These are phyloP conservation scores for Aaosphaeria arxii DNA, from an alignment of 2,329 filamentous ascomycete genomes.

Conservation along the genomic window DNA sequence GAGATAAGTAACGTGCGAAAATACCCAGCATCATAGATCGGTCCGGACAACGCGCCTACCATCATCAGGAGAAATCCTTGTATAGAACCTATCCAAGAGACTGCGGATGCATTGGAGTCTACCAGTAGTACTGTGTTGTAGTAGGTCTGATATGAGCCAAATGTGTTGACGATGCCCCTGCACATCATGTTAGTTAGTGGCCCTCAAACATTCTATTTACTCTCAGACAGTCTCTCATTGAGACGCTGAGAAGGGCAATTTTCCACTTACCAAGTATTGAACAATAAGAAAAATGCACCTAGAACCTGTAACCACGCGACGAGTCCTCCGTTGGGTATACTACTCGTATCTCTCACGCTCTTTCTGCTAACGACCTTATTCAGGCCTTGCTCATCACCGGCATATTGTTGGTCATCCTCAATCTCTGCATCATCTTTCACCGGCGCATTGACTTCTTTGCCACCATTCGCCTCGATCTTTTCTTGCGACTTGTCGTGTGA, in stretches of 20 bases:
- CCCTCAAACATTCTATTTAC: neutral
- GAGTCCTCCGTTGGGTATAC: constrained; percentile 47
- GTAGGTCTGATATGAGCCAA: constrained; percentile 49
- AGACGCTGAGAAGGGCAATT: neutral
- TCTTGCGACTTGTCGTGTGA: constrained; percentile 15
- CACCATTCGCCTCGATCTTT: neutral
- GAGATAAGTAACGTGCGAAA: constrained; percentile 41
- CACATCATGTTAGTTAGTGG: neutral
- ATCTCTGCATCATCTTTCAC: constrained; percentile 4
- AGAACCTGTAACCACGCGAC: constrained; percentile 49
- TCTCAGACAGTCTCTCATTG: neutral
- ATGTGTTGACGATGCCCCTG: constrained; percentile 47
- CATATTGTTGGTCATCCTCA: constrained; percentile 6
- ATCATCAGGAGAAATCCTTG: constrained; percentile 48
- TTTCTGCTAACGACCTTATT: constrained; percentile 5
- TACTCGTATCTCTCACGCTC: constrained; percentile 33
- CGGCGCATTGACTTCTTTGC: constrained; percentile 1
- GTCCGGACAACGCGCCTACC: constrained; percentile 46
- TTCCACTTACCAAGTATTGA: constrained; percentile 45
- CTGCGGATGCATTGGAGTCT: constrained; percentile 40
- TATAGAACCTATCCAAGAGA: constrained; percentile 50
- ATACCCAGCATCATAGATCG: constrained; percentile 50
- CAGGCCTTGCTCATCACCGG: neutral
- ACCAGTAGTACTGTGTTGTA: constrained; percentile 43
- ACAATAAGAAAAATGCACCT: constrained; percentile 48